phyloP scores from a whole-genome alignment of 2,329 filamentous ascomycete genomes.

The Trichothecium sympodiale region DNA sequence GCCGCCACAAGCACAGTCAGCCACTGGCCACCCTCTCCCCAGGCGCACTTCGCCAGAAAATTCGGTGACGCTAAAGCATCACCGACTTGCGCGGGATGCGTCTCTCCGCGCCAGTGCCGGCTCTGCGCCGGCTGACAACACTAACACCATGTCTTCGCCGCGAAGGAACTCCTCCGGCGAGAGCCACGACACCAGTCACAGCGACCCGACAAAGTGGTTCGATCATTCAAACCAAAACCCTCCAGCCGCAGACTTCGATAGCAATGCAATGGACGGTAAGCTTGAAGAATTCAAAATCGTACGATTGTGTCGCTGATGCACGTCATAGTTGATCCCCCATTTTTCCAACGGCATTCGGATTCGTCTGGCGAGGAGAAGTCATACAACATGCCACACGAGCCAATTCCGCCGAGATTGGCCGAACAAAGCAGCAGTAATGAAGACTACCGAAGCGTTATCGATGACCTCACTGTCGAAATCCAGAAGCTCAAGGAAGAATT shows the following conservation, averaged over 20 bases:
- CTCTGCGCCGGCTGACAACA: conserved; percentile 8
- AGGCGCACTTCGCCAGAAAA: conserved; percentile 31
- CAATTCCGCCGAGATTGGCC: conserved; percentile 13
- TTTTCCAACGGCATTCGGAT: conserved; percentile 41
- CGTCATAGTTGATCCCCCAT: conserved; percentile 37
- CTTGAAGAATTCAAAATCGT: conserved; percentile 3
- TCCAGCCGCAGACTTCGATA: conserved; percentile 28
- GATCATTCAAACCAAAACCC: conserved; percentile 40
- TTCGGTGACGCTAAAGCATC: conserved; percentile 36
- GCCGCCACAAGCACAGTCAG: conserved; percentile 11
- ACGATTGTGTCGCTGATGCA: not conserved
- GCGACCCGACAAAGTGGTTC: conserved; percentile 44
- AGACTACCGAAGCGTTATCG: conserved; percentile 73
- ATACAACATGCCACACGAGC: conserved; percentile 13
- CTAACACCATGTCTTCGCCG: conserved; percentile 11
- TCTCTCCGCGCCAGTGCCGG: conserved; percentile 16
- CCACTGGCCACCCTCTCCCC: conserved; percentile 27
- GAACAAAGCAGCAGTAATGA: conserved; percentile 53
- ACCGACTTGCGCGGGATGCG: conserved; percentile 33
- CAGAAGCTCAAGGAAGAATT: conserved; percentile 65
- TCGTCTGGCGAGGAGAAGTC: conserved; percentile 36
- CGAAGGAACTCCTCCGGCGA: conserved; percentile 35
- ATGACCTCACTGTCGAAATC: conserved; percentile 78
- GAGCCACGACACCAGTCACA: conserved; percentile 35
- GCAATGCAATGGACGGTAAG: conserved; percentile 36